Evolutionary conservation across 257 asterid genomes (phyloP), one percentile per base, ranked within the genome.

Genomic region (Apocynum venetum): DNA sequence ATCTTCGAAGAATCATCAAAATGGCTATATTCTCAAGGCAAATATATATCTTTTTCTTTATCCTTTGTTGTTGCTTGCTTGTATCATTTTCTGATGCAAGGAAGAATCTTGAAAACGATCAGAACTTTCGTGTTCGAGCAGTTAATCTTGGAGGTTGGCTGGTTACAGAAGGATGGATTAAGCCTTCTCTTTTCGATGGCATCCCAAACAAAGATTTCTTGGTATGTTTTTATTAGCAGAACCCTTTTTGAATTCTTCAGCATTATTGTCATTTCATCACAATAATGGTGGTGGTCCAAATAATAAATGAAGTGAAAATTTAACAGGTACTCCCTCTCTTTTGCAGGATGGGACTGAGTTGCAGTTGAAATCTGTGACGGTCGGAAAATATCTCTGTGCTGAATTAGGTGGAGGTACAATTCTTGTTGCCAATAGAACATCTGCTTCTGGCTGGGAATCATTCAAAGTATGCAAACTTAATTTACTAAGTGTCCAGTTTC

Each of bases 91-190:
- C 77, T 59, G 31, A 25, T 25, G 31, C 72, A 59, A 56, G 83
- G 76, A 57, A 68, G 79, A 48, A 40, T 3, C 8, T 2, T 19
- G 49, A 40, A 6, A 7, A 57, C 20, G 36, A 57, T 2, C 13
- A 70, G 14, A 38, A 47, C 52, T 84, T 81, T 73, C 87, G 79
- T 3, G 83, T 89, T 76, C 87, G 88, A 55, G 97, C 96, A 17
- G 97, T 90, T 83, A 89, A 85, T 75, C 92, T 91, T 12, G 97
- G 97, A 4, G 96, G 96, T 47, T 91, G 97, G 96, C 88, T 90
- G 25, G 89, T 91, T n/a, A 84, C 96, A 0, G 96, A 90, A 83
- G 93, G 97, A 15, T 91, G 96, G 96, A 91, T 88, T 46, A 87
- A 87, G 64, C 96, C 96, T 0, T 90, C 93, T 15, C 90, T 91